Conservation (phyloP, 129 eudicot genomes). For the Apium graveolens region DNA sequence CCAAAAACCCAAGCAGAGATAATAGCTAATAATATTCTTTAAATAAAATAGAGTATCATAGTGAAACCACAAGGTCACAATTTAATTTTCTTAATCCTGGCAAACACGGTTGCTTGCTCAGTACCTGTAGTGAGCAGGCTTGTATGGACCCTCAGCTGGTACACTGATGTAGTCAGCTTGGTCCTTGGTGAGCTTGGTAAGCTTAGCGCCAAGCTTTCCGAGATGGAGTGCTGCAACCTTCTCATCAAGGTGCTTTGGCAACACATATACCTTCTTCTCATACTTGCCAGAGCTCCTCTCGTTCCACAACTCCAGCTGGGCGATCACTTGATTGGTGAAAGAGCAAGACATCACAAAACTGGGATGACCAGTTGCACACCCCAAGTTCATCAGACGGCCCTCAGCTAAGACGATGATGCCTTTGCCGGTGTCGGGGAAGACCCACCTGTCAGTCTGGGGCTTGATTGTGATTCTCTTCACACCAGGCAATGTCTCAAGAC, state of each 20-base stretch:
- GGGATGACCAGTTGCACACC: slow-evolving; percentile 48
- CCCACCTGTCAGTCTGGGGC: slow-evolving; percentile 42
- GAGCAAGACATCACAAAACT: slow-evolving; percentile 53
- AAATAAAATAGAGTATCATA: background rate
- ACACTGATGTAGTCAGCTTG: slow-evolving; percentile 42
- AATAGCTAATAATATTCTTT: background rate
- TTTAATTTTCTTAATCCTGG: background rate
- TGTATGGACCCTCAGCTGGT: slow-evolving; percentile 43
- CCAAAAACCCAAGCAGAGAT: background rate
- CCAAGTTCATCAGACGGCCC: slow-evolving; percentile 41
- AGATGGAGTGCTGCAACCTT: slow-evolving; percentile 49
- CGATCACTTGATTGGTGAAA: slow-evolving; percentile 44
- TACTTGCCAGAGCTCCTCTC: slow-evolving; percentile 34
- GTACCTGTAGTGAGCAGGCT: slow-evolving; percentile 47
- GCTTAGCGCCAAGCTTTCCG: slow-evolving; percentile 46
- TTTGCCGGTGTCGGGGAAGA: slow-evolving; percentile 30
- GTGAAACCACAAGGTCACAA: background rate
- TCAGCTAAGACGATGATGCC: slow-evolving; percentile 32
- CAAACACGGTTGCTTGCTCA: background rate
- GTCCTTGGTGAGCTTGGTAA: slow-evolving; percentile 36
- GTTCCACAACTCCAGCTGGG: slow-evolving; percentile 45
- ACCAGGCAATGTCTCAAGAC: slow-evolving; percentile 32
- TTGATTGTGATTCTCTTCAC: slow-evolving; percentile 38
- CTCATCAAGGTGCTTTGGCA: slow-evolving; percentile 49
- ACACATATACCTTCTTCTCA: slow-evolving; percentile 37